Evolutionary conservation across 805 yeast species (phyloP), one percentile per base, ranked within the genome.

Genomic region (Yamadazyma laniorum): DNA sequence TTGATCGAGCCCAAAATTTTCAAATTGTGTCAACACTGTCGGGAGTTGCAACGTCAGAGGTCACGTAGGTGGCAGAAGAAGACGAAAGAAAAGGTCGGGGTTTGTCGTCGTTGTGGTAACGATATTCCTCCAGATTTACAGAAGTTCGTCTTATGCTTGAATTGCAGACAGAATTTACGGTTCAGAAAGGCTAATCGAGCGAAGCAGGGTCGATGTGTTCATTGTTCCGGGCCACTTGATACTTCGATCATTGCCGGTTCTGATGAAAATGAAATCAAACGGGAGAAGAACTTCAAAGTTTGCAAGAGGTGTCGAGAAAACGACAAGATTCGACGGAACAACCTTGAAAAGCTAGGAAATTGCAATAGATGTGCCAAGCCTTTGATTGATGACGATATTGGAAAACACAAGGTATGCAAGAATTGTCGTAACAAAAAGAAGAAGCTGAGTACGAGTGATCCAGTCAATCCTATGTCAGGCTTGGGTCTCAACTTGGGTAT

Each of bases 141-240:
- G 27, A 68, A 72, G 37, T 81, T 58, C 55, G 85, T 79, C 0
- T 58, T 81, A 32, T 81, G 87, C 58, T 78, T 79, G 4, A 67
- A 65, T 29, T 81, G 87, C 50, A 65, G 87, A 29, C 68, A 64
- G 47, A 70, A 72, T 27, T 60, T 80, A 22, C 62, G 86, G 44
- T 61, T 71, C 2, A 61, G 79, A 32, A 81, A 81, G 50, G 77
- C 79, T 0, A 70, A 67, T 37, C 62, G 87, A 28, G 82, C 77
- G 5, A 77, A 78, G 9, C 73, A 70, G 46, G 86, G 87, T 1
- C 73, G 72, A 49, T 81, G 87, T 59, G 83, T 81, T 12, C 86
- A 81, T 51, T 81, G 87, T 44, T 67, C 80, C 1, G 84, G 85
- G 2, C 79, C 80, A 6, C 54, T 69, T 5, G 70, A 66, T 39